Evolutionary conservation across 495 filamentous ascomycete genomes (phyloP).

Genomic region (Aspergillus indologenus): DNA sequence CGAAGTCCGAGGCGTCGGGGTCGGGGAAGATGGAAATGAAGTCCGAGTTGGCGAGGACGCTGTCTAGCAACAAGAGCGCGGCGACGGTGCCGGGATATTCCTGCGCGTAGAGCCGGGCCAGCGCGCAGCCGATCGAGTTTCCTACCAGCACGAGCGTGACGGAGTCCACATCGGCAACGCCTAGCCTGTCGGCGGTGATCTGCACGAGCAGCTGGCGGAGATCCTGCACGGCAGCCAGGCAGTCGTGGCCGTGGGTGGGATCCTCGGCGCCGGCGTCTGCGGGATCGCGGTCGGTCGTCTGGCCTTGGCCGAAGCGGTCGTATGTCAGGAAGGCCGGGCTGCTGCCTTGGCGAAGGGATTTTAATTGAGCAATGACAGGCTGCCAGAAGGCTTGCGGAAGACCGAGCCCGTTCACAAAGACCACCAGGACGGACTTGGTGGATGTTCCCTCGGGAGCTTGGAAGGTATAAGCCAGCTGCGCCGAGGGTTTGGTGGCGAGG

Average conservation of each 20-base stretch:
- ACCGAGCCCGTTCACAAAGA: slow-evolving; percentile 62
- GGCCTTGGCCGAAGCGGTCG: slow-evolving; percentile 63
- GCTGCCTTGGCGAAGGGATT: slow-evolving; percentile 22
- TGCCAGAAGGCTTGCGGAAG: slow-evolving; percentile 51
- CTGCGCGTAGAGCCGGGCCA: slow-evolving; percentile 55
- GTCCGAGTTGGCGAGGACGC: slow-evolving; percentile 59
- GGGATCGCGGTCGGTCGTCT: slow-evolving; percentile 53
- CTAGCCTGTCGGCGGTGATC: slow-evolving; percentile 25
- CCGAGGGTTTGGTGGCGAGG: slow-evolving; percentile 30
- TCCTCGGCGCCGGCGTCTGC: slow-evolving; percentile 37
- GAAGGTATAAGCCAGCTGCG: slow-evolving; percentile 28
- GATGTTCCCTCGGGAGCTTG: slow-evolving; percentile 13
- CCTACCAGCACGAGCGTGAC: slow-evolving; percentile 47
- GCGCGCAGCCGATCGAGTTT: slow-evolving; percentile 59
- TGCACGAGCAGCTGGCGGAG: slow-evolving; percentile 49
- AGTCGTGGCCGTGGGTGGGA: slow-evolving; percentile 52
- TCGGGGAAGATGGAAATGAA: slow-evolving; percentile 59
- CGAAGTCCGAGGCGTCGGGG: slow-evolving; percentile 50
- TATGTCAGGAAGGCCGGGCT: slow-evolving; percentile 55
- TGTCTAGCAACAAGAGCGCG: slow-evolving; percentile 57
- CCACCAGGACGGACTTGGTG: slow-evolving; percentile 38
- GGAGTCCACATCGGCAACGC: slow-evolving; percentile 14
- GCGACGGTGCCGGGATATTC: slow-evolving; percentile 42
- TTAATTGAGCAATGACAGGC: slow-evolving; percentile 41
- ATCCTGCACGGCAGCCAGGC: slow-evolving; percentile 44